A percentile compares a stretch with the other conserved stretches of the same genome.
phyloP scores from a whole-genome alignment of 179 eudicot genomes.

The Heliamphora ciliata region DNA sequence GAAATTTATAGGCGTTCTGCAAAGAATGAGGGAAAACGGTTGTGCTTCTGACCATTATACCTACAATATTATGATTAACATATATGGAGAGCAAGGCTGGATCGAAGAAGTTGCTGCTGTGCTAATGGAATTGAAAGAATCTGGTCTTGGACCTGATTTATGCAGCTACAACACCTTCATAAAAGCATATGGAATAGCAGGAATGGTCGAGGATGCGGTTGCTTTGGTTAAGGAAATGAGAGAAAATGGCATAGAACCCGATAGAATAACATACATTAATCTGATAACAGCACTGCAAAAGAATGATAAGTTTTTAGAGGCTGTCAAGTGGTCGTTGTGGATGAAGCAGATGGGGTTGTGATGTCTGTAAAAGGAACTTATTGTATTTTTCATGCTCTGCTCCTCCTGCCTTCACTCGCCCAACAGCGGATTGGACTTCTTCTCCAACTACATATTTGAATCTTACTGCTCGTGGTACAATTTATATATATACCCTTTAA shows the following conservation, averaged over 20 bases:
- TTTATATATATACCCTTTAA: no score
- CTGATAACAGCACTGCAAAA: slow-evolving; percentile 56
- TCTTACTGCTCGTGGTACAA: no score
- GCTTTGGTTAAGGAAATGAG: slow-evolving; percentile 78
- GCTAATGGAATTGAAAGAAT: slow-evolving; percentile 58
- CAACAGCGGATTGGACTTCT: neutral
- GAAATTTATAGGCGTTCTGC: slow-evolving; percentile 56
- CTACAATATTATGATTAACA: slow-evolving; percentile 75
- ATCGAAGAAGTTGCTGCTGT: slow-evolving; percentile 75
- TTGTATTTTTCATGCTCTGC: neutral
- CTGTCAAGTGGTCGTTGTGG: slow-evolving; percentile 96
- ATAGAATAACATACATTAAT: slow-evolving; percentile 58
- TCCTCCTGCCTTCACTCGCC: neutral
- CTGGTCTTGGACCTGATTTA: slow-evolving; percentile 66
- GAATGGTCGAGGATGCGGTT: slow-evolving; percentile 89
- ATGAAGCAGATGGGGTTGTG: slow-evolving; percentile 78
- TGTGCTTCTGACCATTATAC: slow-evolving; percentile 61
- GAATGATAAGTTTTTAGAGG: slow-evolving; percentile 80
- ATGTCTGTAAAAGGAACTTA: slow-evolving; percentile 2
- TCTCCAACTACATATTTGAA: neutral
- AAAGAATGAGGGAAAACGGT: slow-evolving; percentile 54
- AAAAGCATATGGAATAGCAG: slow-evolving; percentile 96
- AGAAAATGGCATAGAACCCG: slow-evolving; percentile 64
- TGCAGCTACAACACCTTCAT: slow-evolving; percentile 88
- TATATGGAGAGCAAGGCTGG: slow-evolving; percentile 87